Conservation (phyloP, 441 rosid species). For the Mallotus repandus region DNA sequence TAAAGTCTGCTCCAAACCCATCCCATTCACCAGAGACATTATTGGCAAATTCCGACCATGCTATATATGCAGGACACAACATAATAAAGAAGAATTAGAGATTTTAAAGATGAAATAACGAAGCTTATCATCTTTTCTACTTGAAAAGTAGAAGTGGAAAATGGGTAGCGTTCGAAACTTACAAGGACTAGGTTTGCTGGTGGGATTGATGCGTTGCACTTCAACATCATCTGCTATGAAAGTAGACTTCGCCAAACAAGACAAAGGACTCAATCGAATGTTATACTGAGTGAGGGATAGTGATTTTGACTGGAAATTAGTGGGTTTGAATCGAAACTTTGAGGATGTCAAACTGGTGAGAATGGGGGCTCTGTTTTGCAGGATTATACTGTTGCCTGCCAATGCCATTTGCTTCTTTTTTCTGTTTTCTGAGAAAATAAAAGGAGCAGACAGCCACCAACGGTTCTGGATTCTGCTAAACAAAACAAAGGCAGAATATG, state of each 20-base stretch:
- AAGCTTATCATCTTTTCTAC: too few species aligned
- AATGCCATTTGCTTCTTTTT: conserved; percentile 11
- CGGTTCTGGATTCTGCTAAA: too few species aligned
- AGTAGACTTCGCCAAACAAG: conserved; percentile 9
- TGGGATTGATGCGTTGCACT: background rate
- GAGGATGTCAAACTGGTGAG: background rate
- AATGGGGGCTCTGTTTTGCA: conserved; percentile 16
- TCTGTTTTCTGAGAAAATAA: too few species aligned
- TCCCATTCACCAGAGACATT: conserved; percentile 96
- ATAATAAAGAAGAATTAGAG: background rate
- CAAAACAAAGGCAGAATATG: too few species aligned
- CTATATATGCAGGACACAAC: conserved; percentile 25
- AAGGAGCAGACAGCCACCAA: too few species aligned
- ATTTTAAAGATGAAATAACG: background rate
- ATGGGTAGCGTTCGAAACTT: conserved; percentile 1
- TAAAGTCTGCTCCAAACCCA: conserved; percentile 85
- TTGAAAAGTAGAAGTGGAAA: background rate
- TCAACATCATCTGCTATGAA: conserved; percentile 4
- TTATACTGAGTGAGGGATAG: background rate
- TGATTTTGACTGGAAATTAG: conserved; percentile 1
- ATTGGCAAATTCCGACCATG: conserved; percentile 73
- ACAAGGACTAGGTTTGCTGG: background rate
- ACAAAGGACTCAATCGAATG: background rate
- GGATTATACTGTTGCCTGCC: conserved; percentile 8
- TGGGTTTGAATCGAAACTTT: conserved; percentile 1